Evolutionary conservation across 2,329 filamentous ascomycete species (phyloP).

Genomic region (Talaromyces amestolkiae): DNA sequence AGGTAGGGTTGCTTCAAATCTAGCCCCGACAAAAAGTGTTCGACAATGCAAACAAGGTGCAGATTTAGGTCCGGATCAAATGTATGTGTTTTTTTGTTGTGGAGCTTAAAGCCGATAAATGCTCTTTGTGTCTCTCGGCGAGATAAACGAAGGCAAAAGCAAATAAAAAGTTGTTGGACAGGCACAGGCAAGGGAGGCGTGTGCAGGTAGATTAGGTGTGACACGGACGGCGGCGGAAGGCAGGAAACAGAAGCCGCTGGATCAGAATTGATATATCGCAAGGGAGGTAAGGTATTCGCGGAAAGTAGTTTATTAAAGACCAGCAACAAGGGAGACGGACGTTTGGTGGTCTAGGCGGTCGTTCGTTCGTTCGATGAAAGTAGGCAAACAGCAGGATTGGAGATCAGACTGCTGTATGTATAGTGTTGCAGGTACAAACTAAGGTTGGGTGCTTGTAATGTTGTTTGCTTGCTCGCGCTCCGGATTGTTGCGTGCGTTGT

Average conservation of each 20-base stretch:
- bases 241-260: slow-evolving; percentile 13
- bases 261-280: slow-evolving; percentile 16
- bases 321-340: slow-evolving; percentile 8
- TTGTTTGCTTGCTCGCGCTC: background rate
- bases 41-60: slow-evolving; percentile 12
- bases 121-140: background rate
- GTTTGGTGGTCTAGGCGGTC: slow-evolving; percentile 6
- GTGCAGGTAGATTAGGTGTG: slow-evolving; percentile 14
- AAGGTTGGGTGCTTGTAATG: slow-evolving; percentile 6
- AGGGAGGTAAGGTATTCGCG: slow-evolving; percentile 10
- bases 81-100: slow-evolving; percentile 1
- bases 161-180: background rate
- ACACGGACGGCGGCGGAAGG: slow-evolving; percentile 12
- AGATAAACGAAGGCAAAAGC: slow-evolving; percentile 6
- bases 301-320: background rate
- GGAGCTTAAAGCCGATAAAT: slow-evolving; percentile 1
- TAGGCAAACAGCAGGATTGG: slow-evolving; percentile 10
- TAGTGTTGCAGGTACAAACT: background rate
- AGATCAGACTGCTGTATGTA: slow-evolving; percentile 11
- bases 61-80: background rate
- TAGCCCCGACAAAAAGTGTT: background rate
- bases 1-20: slow-evolving; percentile 4
- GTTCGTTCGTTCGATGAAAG: slow-evolving; percentile 1
- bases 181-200: slow-evolving; percentile 15
- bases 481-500: slow-evolving; percentile 4